phyloP scores from a whole-genome alignment of 495 filamentous ascomycete species.

The Aspergillus sparsus region DNA sequence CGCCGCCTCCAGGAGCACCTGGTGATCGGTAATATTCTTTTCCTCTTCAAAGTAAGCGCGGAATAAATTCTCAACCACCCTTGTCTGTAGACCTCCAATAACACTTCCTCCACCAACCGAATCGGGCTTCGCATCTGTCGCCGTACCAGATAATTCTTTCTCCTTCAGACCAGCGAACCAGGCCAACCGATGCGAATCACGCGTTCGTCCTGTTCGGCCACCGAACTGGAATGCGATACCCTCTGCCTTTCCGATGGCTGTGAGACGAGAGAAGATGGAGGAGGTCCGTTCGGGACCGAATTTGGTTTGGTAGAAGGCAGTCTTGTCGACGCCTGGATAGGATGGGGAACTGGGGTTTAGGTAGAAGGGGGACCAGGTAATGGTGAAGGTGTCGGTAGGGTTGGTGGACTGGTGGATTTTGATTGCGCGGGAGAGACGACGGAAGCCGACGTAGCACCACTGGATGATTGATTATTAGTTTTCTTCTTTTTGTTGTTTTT shows the following conservation, averaged over 20 bases:
- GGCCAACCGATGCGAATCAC: conserved; percentile 74
- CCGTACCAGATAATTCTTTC: conserved; percentile 31
- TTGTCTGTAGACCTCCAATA: conserved; percentile 53
- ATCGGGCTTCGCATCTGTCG: conserved; percentile 13
- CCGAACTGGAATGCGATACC: conserved; percentile 74
- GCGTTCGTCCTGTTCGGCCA: conserved; percentile 74
- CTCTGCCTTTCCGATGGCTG: conserved; percentile 55
- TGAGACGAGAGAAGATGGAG: conserved; percentile 60
- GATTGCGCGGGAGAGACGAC: conserved; percentile 71
- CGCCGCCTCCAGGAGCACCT: conserved; percentile 60
- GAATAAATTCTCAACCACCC: conserved; percentile 69
- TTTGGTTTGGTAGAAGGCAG: conserved; percentile 49
- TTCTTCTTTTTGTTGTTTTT: background rate
- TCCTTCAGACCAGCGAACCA: conserved; percentile 65
- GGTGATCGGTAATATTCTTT: conserved; percentile 69
- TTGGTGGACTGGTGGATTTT: conserved; percentile 57
- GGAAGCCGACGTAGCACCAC: conserved; percentile 84
- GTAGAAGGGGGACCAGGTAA: conserved; percentile 78
- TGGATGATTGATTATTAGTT: conserved; percentile 18
- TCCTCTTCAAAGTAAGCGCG: conserved; percentile 74
- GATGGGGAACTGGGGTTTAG: conserved; percentile 67
- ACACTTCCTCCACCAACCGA: conserved; percentile 23
- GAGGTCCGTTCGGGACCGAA: conserved; percentile 61
- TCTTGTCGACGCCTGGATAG: conserved; percentile 57
- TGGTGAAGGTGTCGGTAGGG: conserved; percentile 67